Base-by-base conservation (phyloP, 1,284 basidiomycete genomes). In the Cutaneotrichosporon sp. region DNA sequence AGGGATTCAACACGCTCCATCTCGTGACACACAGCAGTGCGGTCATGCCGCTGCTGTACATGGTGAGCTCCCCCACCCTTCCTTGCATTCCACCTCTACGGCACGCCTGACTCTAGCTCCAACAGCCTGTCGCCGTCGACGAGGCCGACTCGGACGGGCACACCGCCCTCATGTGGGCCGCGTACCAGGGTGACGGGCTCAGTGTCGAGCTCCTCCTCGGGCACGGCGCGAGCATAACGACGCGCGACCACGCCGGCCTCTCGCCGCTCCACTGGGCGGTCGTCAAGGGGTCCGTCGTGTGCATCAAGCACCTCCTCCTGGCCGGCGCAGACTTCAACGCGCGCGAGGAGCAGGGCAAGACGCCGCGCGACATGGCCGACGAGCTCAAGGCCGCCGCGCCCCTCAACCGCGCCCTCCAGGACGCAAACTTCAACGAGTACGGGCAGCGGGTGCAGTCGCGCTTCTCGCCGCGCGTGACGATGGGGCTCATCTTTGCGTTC, bases 181-280 rank as follows among this genome's bases (percentile, higher is more conserved):
- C 94, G 4, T 99, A 98, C 81, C 97, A 99, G 77, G 80, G n/a
- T n/a, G 97, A 99, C 72, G 94, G 92, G 1, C 86, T 99, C 24
- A 94, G 91, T 0, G 92, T 99, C 3, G 92, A 97, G 66, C 80
- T 99, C 34, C 81, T 99, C 20, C 84, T 99, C 56, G 87, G 89
- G 60, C 91, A 95, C 68, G 93, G 93, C 9, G 92, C 95, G 3
- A 89, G 87, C 59, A 83, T 89, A 1, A 86, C 87, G 64, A 80
- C 88, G 5, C 84, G 84, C 43, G 97, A 99, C 75, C 88, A 91
- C 65, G 80, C 86, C 0, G 94, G 94, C 0, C 83, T 99, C 57
- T 87, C 92, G 0, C 92, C 97, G 0, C 83, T 99, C 55, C 97
- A 99, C 76, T 99, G 97, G 97, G 95, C 94, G 1, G 95, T 97